These are phyloP conservation scores for Pharnaceum exiguum DNA, from an alignment of 148 eudicot genomes.

Conservation along the genomic window DNA sequence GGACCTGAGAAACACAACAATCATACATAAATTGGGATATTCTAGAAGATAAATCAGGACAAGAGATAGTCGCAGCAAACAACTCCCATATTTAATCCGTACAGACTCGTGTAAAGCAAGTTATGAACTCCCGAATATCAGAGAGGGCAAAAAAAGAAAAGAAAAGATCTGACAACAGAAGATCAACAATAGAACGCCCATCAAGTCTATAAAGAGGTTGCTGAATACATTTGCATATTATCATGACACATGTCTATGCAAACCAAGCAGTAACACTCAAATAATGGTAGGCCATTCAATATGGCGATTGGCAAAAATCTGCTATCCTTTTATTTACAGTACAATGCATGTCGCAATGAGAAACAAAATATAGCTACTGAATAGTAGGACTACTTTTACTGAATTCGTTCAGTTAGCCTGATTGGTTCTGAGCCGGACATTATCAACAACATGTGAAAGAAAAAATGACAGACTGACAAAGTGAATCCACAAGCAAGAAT, in stretches of 20 bases:
- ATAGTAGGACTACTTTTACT: too few species aligned
- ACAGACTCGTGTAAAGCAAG: neutral
- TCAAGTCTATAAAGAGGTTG: neutral
- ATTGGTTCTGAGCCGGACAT: too few species aligned
- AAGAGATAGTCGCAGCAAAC: neutral
- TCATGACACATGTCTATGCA: too few species aligned
- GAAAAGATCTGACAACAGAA: neutral
- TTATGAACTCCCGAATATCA: too few species aligned
- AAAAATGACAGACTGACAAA: too few species aligned
- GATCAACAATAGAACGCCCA: neutral
- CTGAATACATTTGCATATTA: neutral
- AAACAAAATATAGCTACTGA: too few species aligned
- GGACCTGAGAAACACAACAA: slow-evolving; percentile 43
- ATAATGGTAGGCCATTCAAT: neutral
- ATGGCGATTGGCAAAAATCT: neutral
- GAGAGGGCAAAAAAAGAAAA: neutral
- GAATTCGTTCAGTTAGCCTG: too few species aligned
- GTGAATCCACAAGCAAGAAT: too few species aligned
- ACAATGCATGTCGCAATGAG: too few species aligned
- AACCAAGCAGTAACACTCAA: neutral
- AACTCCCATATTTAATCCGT: neutral
- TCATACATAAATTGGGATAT: neutral
- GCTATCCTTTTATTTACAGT: neutral
- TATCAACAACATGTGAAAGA: too few species aligned
- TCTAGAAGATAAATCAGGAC: neutral